Evolutionary conservation across 2,329 filamentous ascomycete genomes (phyloP), one percentile per base, ranked within the genome.

Genomic region (Cytospora schulzeri): DNA sequence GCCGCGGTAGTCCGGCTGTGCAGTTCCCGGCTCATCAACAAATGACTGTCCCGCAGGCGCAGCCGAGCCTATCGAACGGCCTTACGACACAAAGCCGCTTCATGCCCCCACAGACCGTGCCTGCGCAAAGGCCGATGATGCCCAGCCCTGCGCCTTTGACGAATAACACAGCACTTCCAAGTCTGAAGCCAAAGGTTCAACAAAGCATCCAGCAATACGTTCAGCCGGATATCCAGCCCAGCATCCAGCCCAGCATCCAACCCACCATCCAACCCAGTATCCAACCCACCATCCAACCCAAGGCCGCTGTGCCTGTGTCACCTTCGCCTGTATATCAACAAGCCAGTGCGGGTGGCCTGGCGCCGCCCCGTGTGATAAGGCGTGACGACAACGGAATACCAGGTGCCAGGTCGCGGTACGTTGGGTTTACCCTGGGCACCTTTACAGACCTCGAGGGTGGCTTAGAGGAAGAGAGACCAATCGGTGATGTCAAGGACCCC

Each of bases 401-500:
- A 7, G 56, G 19, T 14, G 54, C 24, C 22, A 50, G 55, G n/a
- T 62, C 52, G 22, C 57, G 65, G n/a, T 59, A 62, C 28, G 45
- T 67, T 7, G 51, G 55, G n/a, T 65, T 67, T 33, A 35, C 24
- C 35, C 14, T 28, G 14, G 33, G 22, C 17, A 55, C 41, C 14
- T n/a, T 45, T 28, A 19, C 60, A 33, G 41, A 55, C 8, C 17
- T 59, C 28, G 50, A 57, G 19, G 55, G 51, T n/a, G 26, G 35
- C n/a, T 28, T 45, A 26, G 59, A 57, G 19, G 50, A 64, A 26
- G 56, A 48, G 19, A 38, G 41, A 15, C 63, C 65, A 24, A 51
- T 65, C 6, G 62, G 59, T 35, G 65, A 67, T 4, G 28, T 67
- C 22, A 50, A 50, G 6, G 65, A 67, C 24, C 65, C 65, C 15